Evolutionary conservation across 306 rosid genomes (phyloP).

Genomic region (Alnus rubra): DNA sequence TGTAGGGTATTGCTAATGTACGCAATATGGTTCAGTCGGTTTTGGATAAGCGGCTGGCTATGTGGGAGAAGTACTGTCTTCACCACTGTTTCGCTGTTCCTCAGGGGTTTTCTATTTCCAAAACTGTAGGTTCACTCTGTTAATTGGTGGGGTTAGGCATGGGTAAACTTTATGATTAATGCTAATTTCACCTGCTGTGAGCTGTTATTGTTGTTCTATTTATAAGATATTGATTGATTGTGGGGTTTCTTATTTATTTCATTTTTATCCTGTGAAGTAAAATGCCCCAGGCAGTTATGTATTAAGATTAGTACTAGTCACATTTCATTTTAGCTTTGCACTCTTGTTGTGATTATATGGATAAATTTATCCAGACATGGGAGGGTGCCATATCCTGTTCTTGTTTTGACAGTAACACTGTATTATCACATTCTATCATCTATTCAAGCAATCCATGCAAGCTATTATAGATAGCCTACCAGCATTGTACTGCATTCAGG

Average conservation of each 20-base stretch:
- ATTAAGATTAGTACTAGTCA: neutral
- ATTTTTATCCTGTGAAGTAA: neutral
- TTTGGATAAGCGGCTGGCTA: constrained; percentile 55
- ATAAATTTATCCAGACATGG: neutral
- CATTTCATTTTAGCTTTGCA: neutral
- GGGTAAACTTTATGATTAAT: neutral
- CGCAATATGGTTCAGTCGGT: constrained; percentile 52
- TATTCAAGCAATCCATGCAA: neutral
- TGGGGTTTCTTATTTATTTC: neutral
- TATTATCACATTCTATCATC: neutral
- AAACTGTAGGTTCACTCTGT: constrained; percentile 46
- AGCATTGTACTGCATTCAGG: neutral
- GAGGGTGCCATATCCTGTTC: neutral
- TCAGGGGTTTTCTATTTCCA: constrained; percentile 56
- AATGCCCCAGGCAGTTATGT: neutral
- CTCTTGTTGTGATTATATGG: neutral
- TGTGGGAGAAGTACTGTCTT: constrained; percentile 82
- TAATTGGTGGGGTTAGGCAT: neutral
- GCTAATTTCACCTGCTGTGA: neutral
- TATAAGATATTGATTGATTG: neutral
- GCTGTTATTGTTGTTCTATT: neutral
- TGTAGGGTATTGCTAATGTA: constrained; percentile 58
- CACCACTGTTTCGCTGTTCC: constrained; percentile 74
- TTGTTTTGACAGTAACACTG: neutral
- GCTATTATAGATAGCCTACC: neutral